Percentiles rank a stretch among this genome's conserved stretches.
Evolutionary conservation across 2,329 filamentous ascomycete genomes (phyloP).

Genomic region (Colletotrichum sp.): DNA sequence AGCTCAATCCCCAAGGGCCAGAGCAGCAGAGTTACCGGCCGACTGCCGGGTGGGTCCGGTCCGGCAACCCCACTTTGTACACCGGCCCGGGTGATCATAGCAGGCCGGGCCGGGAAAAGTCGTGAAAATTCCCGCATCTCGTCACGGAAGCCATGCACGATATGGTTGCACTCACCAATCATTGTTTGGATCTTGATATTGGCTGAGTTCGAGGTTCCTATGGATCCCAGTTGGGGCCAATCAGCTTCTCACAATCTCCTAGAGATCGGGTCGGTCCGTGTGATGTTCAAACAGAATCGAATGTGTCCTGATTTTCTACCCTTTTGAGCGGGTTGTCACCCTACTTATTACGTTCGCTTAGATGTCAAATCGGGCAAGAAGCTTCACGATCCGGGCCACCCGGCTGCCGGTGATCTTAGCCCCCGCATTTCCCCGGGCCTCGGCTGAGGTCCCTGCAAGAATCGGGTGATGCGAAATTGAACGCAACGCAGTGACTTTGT

Average conservation of each 20-base stretch:
- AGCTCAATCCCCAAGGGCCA: slow-evolving; percentile 13
- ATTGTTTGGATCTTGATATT: neutral
- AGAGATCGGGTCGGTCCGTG: neutral
- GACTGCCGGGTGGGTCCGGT: neutral
- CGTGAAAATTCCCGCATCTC: neutral
- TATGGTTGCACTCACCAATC: neutral
- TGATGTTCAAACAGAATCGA: neutral
- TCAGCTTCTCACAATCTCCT: neutral
- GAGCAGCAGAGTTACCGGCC: neutral
- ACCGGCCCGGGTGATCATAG: neutral
- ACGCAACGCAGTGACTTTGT: neutral
- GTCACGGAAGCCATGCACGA: neutral
- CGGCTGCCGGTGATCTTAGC: neutral
- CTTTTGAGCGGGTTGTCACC: neutral
- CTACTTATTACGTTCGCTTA: neutral
- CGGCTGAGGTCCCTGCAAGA: neutral
- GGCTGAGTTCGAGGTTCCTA: too few relatives aligned
- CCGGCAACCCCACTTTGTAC: neutral
- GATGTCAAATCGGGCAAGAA: neutral
- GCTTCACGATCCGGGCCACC: neutral
- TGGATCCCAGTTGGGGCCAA: neutral
- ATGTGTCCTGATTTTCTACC: neutral
- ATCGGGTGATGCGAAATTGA: neutral
- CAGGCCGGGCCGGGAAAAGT: neutral
- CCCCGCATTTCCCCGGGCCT: slow-evolving; percentile 7